A percentile compares a stretch with the other conserved stretches of the same genome.
Conservation (phyloP, 495 filamentous ascomycete genomes). For the Venustampulla echinocandica region DNA sequence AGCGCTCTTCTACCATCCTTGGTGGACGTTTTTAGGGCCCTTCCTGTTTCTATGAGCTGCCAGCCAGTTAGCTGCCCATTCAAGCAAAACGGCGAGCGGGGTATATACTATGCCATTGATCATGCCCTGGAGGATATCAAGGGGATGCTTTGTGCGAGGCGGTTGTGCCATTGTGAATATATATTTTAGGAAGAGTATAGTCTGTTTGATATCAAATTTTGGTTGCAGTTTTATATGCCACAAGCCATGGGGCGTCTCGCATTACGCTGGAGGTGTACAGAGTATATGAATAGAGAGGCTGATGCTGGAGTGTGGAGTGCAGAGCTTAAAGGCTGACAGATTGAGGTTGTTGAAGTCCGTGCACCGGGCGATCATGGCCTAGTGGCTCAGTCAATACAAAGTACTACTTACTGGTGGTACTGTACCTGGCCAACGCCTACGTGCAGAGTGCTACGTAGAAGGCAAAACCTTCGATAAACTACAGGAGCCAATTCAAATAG, state of each 20-base stretch:
- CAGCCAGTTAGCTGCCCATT: constrained; percentile 8
- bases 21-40: constrained; percentile 32
- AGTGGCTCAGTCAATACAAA: too few relatives aligned
- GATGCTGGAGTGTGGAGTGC: not conserved
- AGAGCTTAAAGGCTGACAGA: not conserved
- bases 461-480: too few relatives aligned
- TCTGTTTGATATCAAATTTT: too few relatives aligned
- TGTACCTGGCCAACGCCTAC: too few relatives aligned
- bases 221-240: too few relatives aligned
- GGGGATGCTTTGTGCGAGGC: constrained; percentile 24
- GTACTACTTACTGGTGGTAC: not conserved
- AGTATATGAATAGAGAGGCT: too few relatives aligned
- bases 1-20: constrained; percentile 31
- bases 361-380: too few relatives aligned
- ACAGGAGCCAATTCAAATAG: too few relatives aligned
- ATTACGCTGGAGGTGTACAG: too few relatives aligned
- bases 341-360: not conserved
- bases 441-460: too few relatives aligned
- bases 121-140: constrained; percentile 36
- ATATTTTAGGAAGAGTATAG: constrained; percentile 1
- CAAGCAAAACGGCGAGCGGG: not conserved
- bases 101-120: constrained; percentile 39
- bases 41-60: constrained; percentile 44
- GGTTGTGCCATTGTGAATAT: constrained; percentile 27
- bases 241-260: not conserved